phyloP scores from a whole-genome alignment of 495 filamentous ascomycete genomes.

The Hapsidospora chrysogenum region DNA sequence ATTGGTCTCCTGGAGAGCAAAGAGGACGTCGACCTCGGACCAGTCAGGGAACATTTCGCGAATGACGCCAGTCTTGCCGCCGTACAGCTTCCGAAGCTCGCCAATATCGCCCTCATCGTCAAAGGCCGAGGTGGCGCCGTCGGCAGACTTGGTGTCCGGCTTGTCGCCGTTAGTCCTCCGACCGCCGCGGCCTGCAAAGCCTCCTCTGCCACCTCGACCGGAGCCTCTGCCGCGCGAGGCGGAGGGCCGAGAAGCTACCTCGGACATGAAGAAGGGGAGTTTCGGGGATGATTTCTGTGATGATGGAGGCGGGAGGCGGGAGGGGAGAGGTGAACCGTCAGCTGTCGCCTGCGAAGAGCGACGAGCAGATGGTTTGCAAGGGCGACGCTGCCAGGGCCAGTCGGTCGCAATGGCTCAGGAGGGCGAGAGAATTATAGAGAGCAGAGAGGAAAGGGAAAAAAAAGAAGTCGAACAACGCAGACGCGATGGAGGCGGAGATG shows the following conservation, averaged over 20 bases:
- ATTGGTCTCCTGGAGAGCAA: conserved; percentile 78
- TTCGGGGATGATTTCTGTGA: conserved; percentile 2
- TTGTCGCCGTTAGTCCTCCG: conserved; percentile 57
- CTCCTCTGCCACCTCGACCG: conserved; percentile 67
- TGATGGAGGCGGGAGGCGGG: conserved; percentile 3
- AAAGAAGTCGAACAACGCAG: conserved; percentile 15
- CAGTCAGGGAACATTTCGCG: conserved; percentile 86
- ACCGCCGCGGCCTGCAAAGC: conserved; percentile 54
- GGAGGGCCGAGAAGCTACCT: conserved; percentile 19
- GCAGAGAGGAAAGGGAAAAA: conserved; percentile 8
- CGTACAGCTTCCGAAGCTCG: conserved; percentile 78
- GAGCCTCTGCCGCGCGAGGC: conserved; percentile 62
- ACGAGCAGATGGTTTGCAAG: background rate
- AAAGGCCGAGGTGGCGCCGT: conserved; percentile 27
- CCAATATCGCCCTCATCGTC: conserved; percentile 86
- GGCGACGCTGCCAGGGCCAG: background rate
- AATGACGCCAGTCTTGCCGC: conserved; percentile 51
- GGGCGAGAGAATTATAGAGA: conserved; percentile 2
- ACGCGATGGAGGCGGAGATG: conserved; percentile 14
- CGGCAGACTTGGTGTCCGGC: conserved; percentile 19
- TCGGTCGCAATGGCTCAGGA: background rate
- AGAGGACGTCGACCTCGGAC: conserved; percentile 83
- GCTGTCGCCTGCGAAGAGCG: conserved; percentile 1
- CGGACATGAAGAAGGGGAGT: conserved; percentile 4
- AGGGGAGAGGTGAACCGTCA: conserved; percentile 2